These are phyloP conservation scores for Botrytis fabae DNA, from an alignment of 2,329 filamentous ascomycete genomes.

Conservation along the genomic window DNA sequence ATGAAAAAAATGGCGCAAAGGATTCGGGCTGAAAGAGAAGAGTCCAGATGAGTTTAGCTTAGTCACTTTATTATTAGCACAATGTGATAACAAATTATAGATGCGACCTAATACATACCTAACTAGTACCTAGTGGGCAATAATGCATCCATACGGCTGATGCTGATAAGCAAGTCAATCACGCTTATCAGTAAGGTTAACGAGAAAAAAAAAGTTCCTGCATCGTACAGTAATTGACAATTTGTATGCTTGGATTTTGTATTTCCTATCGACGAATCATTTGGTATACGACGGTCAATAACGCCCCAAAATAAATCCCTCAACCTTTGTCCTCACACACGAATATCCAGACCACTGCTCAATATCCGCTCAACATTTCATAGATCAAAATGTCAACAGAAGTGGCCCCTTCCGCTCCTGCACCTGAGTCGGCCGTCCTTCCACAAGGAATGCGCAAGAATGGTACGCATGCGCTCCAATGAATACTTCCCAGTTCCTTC, in stretches of 20 bases:
- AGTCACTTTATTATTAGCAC: background rate
- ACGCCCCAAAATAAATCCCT: background rate
- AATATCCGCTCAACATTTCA: background rate
- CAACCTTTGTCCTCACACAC: too few relatives aligned
- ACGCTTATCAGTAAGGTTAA: background rate
- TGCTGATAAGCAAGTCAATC: conserved; percentile 6
- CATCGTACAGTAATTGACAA: background rate
- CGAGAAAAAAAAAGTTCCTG: conserved; percentile 15
- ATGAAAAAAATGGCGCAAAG: background rate
- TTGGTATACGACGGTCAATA: background rate
- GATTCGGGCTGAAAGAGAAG: background rate
- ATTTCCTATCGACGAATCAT: background rate
- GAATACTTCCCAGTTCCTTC: background rate
- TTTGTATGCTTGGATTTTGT: background rate
- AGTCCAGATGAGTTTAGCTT: background rate
- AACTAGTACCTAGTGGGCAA: background rate
- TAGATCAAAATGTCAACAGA: conserved; percentile 33
- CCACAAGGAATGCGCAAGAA: conserved; percentile 73
- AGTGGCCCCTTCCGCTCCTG: conserved; percentile 24
- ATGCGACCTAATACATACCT: too few relatives aligned
- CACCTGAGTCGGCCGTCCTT: background rate
- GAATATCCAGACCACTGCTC: background rate
- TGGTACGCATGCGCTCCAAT: conserved; percentile 52
- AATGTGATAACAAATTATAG: background rate
- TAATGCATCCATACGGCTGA: background rate